Conservation (phyloP, 345 rosid species). For the Streptanthus diversifolius region DNA sequence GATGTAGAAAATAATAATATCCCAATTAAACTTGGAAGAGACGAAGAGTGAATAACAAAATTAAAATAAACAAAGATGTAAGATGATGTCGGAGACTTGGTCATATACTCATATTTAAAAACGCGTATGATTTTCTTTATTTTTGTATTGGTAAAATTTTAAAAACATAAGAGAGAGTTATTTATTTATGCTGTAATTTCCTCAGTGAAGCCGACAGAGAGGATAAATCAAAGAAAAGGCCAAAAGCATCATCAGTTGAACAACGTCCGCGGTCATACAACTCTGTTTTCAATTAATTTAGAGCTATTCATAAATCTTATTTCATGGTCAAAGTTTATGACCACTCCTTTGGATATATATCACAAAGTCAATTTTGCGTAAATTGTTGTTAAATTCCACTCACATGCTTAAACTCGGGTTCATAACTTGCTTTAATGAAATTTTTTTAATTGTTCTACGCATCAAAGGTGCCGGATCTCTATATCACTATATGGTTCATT, state of each 20-base stretch:
- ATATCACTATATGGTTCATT: not conserved
- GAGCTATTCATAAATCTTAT: conserved; percentile 1
- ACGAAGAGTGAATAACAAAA: not conserved
- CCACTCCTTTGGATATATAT: not conserved
- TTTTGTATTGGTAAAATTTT: not conserved
- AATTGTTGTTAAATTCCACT: conserved; percentile 4
- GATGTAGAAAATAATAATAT: not conserved
- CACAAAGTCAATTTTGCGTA: conserved; percentile 13
- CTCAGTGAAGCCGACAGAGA: not conserved
- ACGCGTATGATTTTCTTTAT: not conserved
- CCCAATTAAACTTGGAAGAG: not conserved
- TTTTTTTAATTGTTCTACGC: not conserved
- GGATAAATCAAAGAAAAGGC: not conserved
- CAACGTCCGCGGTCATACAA: conserved; percentile 2
- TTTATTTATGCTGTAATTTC: conserved; percentile 1
- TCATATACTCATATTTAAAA: not conserved
- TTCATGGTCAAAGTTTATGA: conserved; percentile 24
- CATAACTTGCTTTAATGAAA: not conserved
- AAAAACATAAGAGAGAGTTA: not conserved
- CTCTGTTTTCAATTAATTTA: not conserved
- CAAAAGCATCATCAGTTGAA: conserved; percentile 9
- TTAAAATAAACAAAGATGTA: not conserved
- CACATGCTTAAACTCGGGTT: not conserved
- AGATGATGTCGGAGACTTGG: conserved; percentile 6
- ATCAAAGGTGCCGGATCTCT: not conserved